Conservation (phyloP, 345 rosid species). For the Cochlearia excelsa region DNA sequence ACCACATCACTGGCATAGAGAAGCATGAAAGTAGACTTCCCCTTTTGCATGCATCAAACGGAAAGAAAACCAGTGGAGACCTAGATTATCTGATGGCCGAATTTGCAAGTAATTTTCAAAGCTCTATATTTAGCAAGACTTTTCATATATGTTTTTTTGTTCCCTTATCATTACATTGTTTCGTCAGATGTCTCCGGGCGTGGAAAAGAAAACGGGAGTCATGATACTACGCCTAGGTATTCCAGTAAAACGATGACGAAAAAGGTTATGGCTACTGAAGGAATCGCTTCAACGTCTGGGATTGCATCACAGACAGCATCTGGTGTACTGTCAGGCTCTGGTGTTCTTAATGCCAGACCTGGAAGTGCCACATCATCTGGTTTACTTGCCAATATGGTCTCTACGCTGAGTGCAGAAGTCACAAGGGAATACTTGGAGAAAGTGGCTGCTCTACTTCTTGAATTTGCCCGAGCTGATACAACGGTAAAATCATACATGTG, state of each 20-base stretch:
- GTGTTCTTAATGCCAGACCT: slow-evolving; percentile 85
- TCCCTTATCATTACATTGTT: slow-evolving; percentile 29
- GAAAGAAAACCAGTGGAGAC: slow-evolving; percentile 84
- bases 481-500: slow-evolving; percentile 90
- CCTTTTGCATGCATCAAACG: slow-evolving; percentile 72
- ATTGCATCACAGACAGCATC: slow-evolving; percentile 83
- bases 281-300: slow-evolving; percentile 67
- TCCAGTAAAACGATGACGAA: slow-evolving; percentile 51
- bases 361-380: slow-evolving; percentile 97
- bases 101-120: slow-evolving; percentile 63
- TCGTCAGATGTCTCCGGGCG: slow-evolving; percentile 69
- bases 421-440: slow-evolving; percentile 88
- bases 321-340: slow-evolving; percentile 93
- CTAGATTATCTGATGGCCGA: slow-evolving; percentile 85
- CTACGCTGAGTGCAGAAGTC: slow-evolving; percentile 72
- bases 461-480: slow-evolving; percentile 94
- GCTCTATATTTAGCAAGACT: slow-evolving; percentile 3
- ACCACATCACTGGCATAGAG: slow-evolving; percentile 74
- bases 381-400: slow-evolving; percentile 75
- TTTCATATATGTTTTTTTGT: slow-evolving; percentile 2
- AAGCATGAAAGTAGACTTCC: slow-evolving; percentile 86
- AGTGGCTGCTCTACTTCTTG: slow-evolving; percentile 92
- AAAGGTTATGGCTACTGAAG: slow-evolving; percentile 63
- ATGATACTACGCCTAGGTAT: slow-evolving; percentile 59
- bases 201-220: slow-evolving; percentile 73